Evolutionary conservation across 2,329 filamentous ascomycete genomes (phyloP).

Genomic region (Penicillium sp.): DNA sequence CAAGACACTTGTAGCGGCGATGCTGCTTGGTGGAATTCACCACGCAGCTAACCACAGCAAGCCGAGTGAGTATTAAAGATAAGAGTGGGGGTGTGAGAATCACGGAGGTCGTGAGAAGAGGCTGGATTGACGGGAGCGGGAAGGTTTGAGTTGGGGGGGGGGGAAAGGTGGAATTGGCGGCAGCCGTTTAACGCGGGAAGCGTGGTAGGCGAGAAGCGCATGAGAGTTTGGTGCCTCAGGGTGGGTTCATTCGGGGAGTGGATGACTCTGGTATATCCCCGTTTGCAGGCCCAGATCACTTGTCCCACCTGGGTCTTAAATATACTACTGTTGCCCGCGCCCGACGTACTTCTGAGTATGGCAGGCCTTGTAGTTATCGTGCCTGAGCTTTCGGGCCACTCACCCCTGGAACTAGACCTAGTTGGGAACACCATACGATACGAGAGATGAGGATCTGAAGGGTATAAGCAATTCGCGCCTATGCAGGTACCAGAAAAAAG

Average conservation of each 20-base stretch:
- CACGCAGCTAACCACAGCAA: conserved; percentile 23
- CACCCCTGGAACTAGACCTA: conserved; percentile 1
- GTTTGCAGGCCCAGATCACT: conserved; percentile 2
- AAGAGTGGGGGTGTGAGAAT: conserved; percentile 1
- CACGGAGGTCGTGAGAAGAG: conserved; percentile 13
- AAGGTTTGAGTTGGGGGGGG: conserved; percentile 24
- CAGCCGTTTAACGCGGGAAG: conserved; percentile 36
- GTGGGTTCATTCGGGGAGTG: background rate
- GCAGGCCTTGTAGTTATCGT: background rate
- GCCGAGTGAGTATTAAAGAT: background rate
- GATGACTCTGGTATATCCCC: background rate
- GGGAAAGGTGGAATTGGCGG: conserved; percentile 21
- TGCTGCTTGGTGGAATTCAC: conserved; percentile 25
- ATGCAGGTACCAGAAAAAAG: background rate
- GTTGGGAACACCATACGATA: background rate
- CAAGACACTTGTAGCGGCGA: conserved; percentile 19
- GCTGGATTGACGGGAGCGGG: conserved; percentile 19
- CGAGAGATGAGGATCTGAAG: background rate
- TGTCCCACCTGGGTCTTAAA: conserved; percentile 7
- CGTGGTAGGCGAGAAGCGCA: conserved; percentile 29
- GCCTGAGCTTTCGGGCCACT: background rate
- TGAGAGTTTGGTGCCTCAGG: background rate
- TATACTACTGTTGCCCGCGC: conserved; percentile 7
- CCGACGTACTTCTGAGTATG: conserved; percentile 13
- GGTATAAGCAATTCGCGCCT: background rate